phyloP scores from a whole-genome alignment of 805 yeast genomes.

The Dipodascopsis tothii region DNA sequence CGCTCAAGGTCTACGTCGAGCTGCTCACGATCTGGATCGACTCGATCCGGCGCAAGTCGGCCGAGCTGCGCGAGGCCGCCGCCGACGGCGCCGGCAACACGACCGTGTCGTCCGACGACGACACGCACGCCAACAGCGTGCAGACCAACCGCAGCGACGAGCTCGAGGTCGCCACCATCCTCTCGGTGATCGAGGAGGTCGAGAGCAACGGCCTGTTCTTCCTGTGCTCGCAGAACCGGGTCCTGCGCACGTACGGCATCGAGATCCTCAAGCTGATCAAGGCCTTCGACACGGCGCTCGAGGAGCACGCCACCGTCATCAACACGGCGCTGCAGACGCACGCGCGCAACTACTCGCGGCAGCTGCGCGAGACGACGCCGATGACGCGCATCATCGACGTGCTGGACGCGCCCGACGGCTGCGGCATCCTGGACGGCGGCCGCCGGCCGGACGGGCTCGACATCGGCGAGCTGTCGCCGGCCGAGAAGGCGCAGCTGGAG shows the following conservation, averaged over 20 bases:
- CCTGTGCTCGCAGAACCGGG: conserved; percentile 77
- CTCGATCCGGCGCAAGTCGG: conserved; percentile 41
- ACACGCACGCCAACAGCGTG: conserved; percentile 29
- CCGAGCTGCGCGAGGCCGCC: conserved; percentile 24
- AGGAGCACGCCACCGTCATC: conserved; percentile 39
- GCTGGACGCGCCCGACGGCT: conserved; percentile 61
- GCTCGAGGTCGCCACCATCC: conserved; percentile 66
- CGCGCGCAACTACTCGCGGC: conserved; percentile 13
- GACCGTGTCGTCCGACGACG: conserved; percentile 17
- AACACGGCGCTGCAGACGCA: conserved; percentile 14
- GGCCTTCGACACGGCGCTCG: conserved; percentile 79
- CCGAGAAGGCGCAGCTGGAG: conserved; percentile 66
- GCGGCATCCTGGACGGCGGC: conserved; percentile 42
- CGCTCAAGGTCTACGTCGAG: conserved; percentile 57
- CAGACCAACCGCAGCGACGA: conserved; percentile 45
- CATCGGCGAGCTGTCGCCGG: conserved; percentile 38
- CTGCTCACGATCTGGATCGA: conserved; percentile 75
- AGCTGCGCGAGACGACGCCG: conserved; percentile 1
- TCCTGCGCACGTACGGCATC: conserved; percentile 66
- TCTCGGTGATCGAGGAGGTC: conserved; percentile 84
- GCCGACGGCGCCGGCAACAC: conserved; percentile 9
- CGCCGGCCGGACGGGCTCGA: not conserved
- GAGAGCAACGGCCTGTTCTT: conserved; percentile 94
- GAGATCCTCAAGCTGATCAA: conserved; percentile 68
- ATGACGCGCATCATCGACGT: conserved; percentile 50